Base-by-base conservation (phyloP, 2,329 filamentous ascomycete species). In the Chaetomiaceae sp. region DNA sequence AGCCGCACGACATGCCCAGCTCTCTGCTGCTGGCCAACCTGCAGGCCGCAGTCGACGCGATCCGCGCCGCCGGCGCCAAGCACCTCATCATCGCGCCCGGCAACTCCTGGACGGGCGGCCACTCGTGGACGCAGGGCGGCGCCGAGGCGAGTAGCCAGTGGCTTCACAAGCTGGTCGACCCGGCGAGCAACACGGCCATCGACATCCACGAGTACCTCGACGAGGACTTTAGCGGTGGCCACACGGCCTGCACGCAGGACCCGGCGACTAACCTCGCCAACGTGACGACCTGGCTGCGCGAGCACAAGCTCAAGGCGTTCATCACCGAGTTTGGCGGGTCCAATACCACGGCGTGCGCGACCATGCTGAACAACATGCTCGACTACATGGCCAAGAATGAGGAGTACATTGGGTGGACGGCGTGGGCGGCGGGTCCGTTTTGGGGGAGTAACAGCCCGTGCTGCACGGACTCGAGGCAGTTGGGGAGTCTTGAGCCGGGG, bases 181-280 rank as follows among this genome's bases (percentile, higher is more conserved):
- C 75, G 8, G 52, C 67, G 4, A 72, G 73, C 48, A 79, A 79
- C 62, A 74, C 72, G 47, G 75, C 74, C 4, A 71, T 78, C 44
- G 75, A 78, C 57, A 75, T 78, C 60, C 75, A 79, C 63, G 72
- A 77, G 62, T 78, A 78, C 61, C 69, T 78, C n/a, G 75, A 79
- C 59, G 64, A 66, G 25, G 75, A 78, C 59, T 78, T 70, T 51
- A 75, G 71, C 39, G 76, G 76, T 25, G 57, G 62, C 0, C 74
- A 77, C 57, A 55, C 66, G 7, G 67, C 68, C n/a, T 75, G 72
- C 59, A 67, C 69, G n/a, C 66, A 68, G 42, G 67, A 67, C 6
- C 69, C 72, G 1, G 68, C 68, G 3, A 63, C 64, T 0, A 70
- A 75, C 54, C 67, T 78, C 34, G 66, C 66, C 3, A 66, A 63